Evolutionary conservation across 2,329 filamentous ascomycete species (phyloP).

Genomic region (Byssothecium circinans): DNA sequence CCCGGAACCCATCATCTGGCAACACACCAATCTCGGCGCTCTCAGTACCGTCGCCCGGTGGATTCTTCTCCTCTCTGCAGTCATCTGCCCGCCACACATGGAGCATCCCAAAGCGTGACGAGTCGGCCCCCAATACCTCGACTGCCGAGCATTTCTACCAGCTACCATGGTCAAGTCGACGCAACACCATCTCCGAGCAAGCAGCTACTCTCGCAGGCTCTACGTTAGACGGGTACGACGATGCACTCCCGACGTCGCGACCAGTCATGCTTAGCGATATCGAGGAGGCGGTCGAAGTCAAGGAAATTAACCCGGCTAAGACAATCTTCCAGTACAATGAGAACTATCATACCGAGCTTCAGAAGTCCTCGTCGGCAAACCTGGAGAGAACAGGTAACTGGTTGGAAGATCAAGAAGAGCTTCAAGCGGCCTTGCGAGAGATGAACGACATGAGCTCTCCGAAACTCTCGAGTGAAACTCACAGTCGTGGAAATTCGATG

Average conservation of each 20-base stretch:
- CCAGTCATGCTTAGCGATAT: conserved; percentile 32
- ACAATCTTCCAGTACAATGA: conserved; percentile 73
- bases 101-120: conserved; percentile 57
- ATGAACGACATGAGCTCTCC: conserved; percentile 52
- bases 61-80: conserved; percentile 86
- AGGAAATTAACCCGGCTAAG: conserved; percentile 63
- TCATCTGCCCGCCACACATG: conserved; percentile 78
- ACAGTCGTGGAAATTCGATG: conserved; percentile 39
- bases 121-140: conserved; percentile 73
- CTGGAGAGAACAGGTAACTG: conserved; percentile 83
- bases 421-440: conserved; percentile 66
- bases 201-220: conserved; percentile 34
- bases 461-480: conserved; percentile 34
- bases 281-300: conserved; percentile 49
- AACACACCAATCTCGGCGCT: conserved; percentile 73
- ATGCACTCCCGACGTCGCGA: conserved; percentile 34
- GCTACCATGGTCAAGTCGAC: conserved; percentile 66
- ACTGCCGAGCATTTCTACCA: conserved; percentile 93
- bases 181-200: conserved; percentile 29
- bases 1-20: conserved; percentile 41
- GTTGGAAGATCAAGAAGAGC: conserved; percentile 79
- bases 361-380: conserved; percentile 70
- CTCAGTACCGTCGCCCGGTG: conserved; percentile 87
- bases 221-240: conserved; percentile 38
- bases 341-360: conserved; percentile 72